Base-by-base conservation (phyloP, 108 stramenopile genomes). In the Aurantiochytrium sp. region DNA sequence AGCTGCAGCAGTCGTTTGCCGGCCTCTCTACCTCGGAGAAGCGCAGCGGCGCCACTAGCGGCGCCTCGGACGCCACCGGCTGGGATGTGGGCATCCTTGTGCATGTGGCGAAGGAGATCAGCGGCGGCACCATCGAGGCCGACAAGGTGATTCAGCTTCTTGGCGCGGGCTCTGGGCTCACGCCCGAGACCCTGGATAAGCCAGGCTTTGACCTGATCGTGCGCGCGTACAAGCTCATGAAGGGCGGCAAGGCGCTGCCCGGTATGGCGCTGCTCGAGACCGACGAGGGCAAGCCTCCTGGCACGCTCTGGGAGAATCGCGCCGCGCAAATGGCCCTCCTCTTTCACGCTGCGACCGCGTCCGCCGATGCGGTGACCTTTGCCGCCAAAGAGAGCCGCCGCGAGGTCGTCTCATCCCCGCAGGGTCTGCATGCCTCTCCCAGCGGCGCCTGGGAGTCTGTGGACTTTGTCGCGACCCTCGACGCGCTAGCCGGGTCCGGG, bases 371-470 rank as follows among this genome's bases (percentile, higher is more conserved):
- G 8, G 73, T 81, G 21, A 39, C 73, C 1, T 81, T 81, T 81
- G 39, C 73, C 12, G 45, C 73, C n/a, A 48, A 48, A 24, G 39
- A 41, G 0, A 24, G 27, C 3, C 45, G 27, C 12, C 73, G 73
- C 42, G 42, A 41, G 39, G n/a, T 48, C 17, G 45, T 81, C 39
- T 41, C 73, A 6, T 22, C 45, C 36, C 45, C 73, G 21, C 39
- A 48, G 30, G 73, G 45, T 1, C 6, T 81, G 0, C 21, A 81
- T 6, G 6, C 73, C 3, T 48, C 42, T 6, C 73, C 73, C 10
- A 81, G 45, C 45, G 73, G 73, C 6, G 73, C 73, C 12, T 81
- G 73, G 73, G 73, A 81, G 2, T 81, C 73, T 12, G 42, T 81
- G 21, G 73, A 81, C 4, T 41, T 81, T 81, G 73, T 81, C 24